Conservation (phyloP, 768 basidiomycete species). For the Hypholoma fasciculare region DNA sequence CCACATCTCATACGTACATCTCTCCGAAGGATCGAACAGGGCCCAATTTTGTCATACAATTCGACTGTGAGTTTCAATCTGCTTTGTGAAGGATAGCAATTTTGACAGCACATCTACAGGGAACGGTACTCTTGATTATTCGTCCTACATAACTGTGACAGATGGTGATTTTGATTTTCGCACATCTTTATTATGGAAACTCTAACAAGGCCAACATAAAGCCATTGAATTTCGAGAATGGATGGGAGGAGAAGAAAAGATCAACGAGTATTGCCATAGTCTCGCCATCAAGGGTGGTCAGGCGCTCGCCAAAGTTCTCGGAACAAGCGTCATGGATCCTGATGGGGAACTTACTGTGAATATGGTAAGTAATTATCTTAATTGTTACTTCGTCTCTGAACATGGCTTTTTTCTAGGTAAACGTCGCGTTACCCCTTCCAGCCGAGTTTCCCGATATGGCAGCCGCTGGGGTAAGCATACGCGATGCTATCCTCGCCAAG, state of each 20-base stretch:
- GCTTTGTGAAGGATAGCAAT: background rate
- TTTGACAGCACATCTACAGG: slow-evolving; percentile 36
- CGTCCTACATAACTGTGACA: slow-evolving; percentile 51
- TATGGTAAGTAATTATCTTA: slow-evolving; percentile 55
- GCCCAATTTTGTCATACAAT: slow-evolving; percentile 49
- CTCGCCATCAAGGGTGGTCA: slow-evolving; percentile 72
- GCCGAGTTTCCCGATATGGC: slow-evolving; percentile 16
- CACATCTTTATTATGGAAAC: no score
- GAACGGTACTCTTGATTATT: slow-evolving; percentile 63
- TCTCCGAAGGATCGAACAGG: slow-evolving; percentile 40
- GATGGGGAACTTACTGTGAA: slow-evolving; percentile 63
- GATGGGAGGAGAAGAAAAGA: slow-evolving; percentile 80
- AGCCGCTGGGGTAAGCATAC: slow-evolving; percentile 25
- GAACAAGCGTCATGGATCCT: slow-evolving; percentile 66
- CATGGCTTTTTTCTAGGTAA: slow-evolving; percentile 26
- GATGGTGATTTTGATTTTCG: slow-evolving; percentile 39
- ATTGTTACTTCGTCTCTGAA: background rate
- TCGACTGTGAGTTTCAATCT: slow-evolving; percentile 37
- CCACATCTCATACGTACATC: slow-evolving; percentile 53
- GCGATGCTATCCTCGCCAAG: slow-evolving; percentile 24
- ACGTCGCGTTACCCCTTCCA: slow-evolving; percentile 42
- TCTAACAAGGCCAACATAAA: slow-evolving; percentile 19
- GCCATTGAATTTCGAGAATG: slow-evolving; percentile 78
- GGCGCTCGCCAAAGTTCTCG: slow-evolving; percentile 60
- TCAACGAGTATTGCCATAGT: slow-evolving; percentile 71